Conservation (phyloP, 371 early-diverging fungal species). For the Batkoa obscura region DNA sequence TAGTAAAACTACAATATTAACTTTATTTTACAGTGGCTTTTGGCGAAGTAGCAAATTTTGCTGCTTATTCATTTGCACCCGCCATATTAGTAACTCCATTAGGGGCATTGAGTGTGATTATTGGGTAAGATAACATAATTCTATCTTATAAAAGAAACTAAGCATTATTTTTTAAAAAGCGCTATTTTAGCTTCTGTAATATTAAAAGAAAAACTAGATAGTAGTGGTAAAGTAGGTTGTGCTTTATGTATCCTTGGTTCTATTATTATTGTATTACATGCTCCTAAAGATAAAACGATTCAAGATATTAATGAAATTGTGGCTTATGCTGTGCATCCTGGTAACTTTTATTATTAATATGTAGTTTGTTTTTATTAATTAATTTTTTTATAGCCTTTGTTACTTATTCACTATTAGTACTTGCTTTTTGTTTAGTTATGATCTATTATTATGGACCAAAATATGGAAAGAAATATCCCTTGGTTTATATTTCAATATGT, state of each 20-base stretch:
- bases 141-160: background rate
- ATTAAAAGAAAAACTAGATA: slow-evolving; percentile 61
- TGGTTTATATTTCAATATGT: slow-evolving; percentile 79
- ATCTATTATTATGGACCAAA: slow-evolving; percentile 58
- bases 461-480: slow-evolving; percentile 53
- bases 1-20: background rate
- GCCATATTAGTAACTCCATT: slow-evolving; percentile 82
- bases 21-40: slow-evolving; percentile 37
- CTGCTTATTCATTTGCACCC: slow-evolving; percentile 83
- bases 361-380: slow-evolving; percentile 7
- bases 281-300: slow-evolving; percentile 66
- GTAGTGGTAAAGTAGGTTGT: slow-evolving; percentile 69
- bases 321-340: slow-evolving; percentile 39
- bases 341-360: slow-evolving; percentile 23
- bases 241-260: slow-evolving; percentile 75
- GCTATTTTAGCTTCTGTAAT: slow-evolving; percentile 54
- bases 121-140: slow-evolving; percentile 26
- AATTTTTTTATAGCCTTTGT: slow-evolving; percentile 39
- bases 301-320: slow-evolving; percentile 58
- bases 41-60: slow-evolving; percentile 82
- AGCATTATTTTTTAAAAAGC: slow-evolving; percentile 10
- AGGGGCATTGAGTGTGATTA: slow-evolving; percentile 73
- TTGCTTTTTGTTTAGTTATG: slow-evolving; percentile 35
- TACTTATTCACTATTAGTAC: slow-evolving; percentile 46
- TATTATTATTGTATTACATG: slow-evolving; percentile 67